Conservation (phyloP, 2,329 filamentous ascomycete species). For the Rachicladosporium sp. region DNA sequence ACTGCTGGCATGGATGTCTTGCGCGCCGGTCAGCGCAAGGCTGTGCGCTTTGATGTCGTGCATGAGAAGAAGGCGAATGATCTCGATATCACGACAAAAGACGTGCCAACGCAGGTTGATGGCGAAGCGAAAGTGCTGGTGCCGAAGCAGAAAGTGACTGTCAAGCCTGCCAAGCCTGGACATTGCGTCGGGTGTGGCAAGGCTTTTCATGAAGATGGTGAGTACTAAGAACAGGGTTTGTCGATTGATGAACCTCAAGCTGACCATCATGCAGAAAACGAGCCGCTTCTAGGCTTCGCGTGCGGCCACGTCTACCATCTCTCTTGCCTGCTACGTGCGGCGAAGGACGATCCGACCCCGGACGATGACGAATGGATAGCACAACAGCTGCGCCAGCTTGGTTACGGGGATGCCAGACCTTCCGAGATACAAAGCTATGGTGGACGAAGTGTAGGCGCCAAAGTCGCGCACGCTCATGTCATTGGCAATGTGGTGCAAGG, state of each 20-base stretch:
- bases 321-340: conserved; percentile 48
- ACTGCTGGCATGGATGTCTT: conserved; percentile 69
- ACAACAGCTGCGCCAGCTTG: conserved; percentile 24
- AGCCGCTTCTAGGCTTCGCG: conserved; percentile 67
- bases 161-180: conserved; percentile 20
- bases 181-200: conserved; percentile 29
- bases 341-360: conserved; percentile 19
- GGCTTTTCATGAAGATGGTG: conserved; percentile 26
- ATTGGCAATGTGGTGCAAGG: conserved; percentile 52
- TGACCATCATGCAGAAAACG: conserved; percentile 39
- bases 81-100: conserved; percentile 22
- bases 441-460: conserved; percentile 61
- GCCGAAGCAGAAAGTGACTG: conserved; percentile 13
- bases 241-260: not conserved
- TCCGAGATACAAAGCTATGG: conserved; percentile 28
- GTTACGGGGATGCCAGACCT: conserved; percentile 32
- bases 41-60: conserved; percentile 76
- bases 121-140: conserved; percentile 13
- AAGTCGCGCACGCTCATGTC: conserved; percentile 75
- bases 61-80: conserved; percentile 15
- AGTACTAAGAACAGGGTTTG: conserved; percentile 6
- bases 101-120: conserved; percentile 17
- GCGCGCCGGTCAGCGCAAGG: conserved; percentile 65
- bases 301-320: conserved; percentile 77
- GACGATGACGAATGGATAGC: conserved; percentile 18